Evolutionary conservation across 805 yeast genomes (phyloP), one percentile per base, ranked within the genome.

Genomic region (Candida railenensis): DNA sequence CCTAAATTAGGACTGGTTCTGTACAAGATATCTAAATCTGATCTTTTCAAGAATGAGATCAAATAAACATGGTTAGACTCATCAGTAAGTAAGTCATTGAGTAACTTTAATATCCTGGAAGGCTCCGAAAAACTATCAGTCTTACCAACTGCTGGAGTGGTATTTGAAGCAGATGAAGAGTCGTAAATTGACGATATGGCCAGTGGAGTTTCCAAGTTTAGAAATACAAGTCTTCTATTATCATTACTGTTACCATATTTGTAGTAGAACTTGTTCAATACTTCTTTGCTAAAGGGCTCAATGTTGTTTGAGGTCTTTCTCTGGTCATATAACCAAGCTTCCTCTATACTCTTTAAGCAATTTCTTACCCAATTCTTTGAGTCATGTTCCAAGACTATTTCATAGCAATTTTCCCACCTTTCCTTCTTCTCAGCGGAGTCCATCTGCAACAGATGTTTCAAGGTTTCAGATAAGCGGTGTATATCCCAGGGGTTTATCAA

Each of bases 401-500:
- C 65, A 53, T 78, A 71, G 59, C 89, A 74, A 18, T 65, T 66
- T 16, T 73, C 62, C 94, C 96, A 89, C 40, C 89, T 74, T 32
- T 65, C 54, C 30, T 65, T 55, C 49, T 82, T 82, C 50, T 86
- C 92, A n/a, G 69, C 74, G 1, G 60, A 61, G 3, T 74, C 47
- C 89, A 90, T 82, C 14, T 78, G 80, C 36, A 94, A 66, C n/a
- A 88, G 89, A 7, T 56, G 47, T 50, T 80, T 73, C 46, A 89
- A 85, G 7, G 79, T 73, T n/a, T 78, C 73, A 0, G 94, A 73
- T 49, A 90, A 80, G 48, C 78, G 78, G 39, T 74, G 77, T 22
- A 78, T 73, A 64, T 90, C 92, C 96, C 97, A 94, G 1, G 99
- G 99, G 58, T 94, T 94, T 33, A 92, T 83, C 33, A 89, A 64